Conservation (phyloP, 768 basidiomycete genomes). For the Pleurotus tuber-regium region DNA sequence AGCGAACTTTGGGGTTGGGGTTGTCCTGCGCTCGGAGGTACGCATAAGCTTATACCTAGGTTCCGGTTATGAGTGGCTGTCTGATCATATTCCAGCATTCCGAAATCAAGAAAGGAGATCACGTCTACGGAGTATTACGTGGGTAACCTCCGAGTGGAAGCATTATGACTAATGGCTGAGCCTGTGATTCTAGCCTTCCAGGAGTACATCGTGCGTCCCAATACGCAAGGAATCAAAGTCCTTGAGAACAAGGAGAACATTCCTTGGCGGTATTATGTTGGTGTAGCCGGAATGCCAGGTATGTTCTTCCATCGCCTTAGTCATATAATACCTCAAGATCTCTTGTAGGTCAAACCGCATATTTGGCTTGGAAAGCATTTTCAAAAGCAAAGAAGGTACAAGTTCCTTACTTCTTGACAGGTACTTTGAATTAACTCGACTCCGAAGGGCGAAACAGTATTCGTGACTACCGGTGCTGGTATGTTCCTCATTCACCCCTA, state of each 20-base stretch:
- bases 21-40: constrained; percentile 38
- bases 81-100: too few relatives aligned
- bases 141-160: constrained; percentile 11
- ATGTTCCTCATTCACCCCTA: background rate
- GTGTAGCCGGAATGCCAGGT: constrained; percentile 56
- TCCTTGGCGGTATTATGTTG: constrained; percentile 48
- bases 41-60: too few relatives aligned
- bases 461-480: constrained; percentile 40
- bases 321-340: constrained; percentile 10
- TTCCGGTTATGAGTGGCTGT: too few relatives aligned
- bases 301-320: constrained; percentile 21
- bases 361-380: constrained; percentile 38
- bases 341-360: constrained; percentile 35
- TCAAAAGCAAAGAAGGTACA: constrained; percentile 34
- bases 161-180: background rate
- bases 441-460: constrained; percentile 39
- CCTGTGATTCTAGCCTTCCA: background rate
- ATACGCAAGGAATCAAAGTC: constrained; percentile 15
- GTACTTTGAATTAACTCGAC: background rate
- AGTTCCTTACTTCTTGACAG: background rate
- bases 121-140: constrained; percentile 36
- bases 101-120: constrained; percentile 36
- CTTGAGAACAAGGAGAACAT: constrained; percentile 41
- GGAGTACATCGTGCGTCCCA: constrained; percentile 42
- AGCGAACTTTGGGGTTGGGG: constrained; percentile 34